Percentiles rank a stretch among this genome's conserved stretches.
Conservation (phyloP, 345 rosid species). For the Populus simonii region DNA sequence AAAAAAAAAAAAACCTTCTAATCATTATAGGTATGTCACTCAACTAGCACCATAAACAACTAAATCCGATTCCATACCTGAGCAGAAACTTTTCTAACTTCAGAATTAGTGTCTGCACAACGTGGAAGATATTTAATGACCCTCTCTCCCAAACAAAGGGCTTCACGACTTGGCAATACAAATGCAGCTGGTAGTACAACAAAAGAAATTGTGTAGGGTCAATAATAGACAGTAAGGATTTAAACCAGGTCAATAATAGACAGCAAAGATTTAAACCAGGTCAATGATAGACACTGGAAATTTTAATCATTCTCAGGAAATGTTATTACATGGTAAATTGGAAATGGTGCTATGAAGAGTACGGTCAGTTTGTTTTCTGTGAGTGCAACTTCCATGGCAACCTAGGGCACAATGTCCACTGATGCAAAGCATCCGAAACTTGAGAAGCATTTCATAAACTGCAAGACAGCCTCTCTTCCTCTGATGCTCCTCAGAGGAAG, state of each 20-base stretch:
- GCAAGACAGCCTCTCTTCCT: conserved; percentile 94
- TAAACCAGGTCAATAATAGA: conserved; percentile 6
- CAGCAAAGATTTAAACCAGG: neutral
- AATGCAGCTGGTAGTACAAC: conserved; percentile 60
- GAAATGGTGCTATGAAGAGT: conserved; percentile 59
- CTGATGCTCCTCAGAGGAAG: conserved; percentile 79
- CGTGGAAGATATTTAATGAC: conserved; percentile 91
- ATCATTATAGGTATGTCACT: neutral
- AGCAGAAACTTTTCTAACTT: conserved; percentile 89
- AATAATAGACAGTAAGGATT: conserved; percentile 1
- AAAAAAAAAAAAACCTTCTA: neutral
- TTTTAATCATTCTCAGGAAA: conserved; percentile 10
- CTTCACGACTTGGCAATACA: conserved; percentile 90
- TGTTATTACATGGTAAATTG: conserved; percentile 70
- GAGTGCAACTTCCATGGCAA: conserved; percentile 83
- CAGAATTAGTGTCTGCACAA: conserved; percentile 89
- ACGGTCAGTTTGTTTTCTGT: conserved; percentile 75
- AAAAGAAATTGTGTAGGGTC: conserved; percentile 19
- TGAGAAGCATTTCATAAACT: conserved; percentile 76
- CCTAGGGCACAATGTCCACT: conserved; percentile 90
- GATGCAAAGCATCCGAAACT: conserved; percentile 81
- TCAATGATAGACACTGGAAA: conserved; percentile 5
- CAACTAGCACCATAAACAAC: conserved; percentile 5
- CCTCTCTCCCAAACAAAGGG: conserved; percentile 88
- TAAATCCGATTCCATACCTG: conserved; percentile 49